A percentile compares a stretch with the other conserved stretches of the same genome.
These are phyloP conservation scores for Phaeotremella skinneri DNA, from an alignment of 768 basidiomycete genomes.

Conservation along the genomic window DNA sequence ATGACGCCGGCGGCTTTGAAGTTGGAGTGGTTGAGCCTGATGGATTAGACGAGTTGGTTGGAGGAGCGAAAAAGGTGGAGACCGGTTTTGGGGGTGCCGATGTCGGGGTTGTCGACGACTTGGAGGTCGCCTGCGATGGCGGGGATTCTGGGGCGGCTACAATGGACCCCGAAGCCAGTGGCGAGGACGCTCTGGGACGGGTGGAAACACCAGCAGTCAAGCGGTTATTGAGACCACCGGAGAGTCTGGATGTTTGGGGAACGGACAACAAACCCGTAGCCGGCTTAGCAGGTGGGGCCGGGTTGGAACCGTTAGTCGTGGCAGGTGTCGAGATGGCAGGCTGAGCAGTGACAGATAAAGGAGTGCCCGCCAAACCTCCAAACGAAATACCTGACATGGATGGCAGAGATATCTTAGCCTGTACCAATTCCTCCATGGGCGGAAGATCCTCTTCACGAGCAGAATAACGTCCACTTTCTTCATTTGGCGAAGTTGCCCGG, in stretches of 20 bases:
- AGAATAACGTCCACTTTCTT: constrained; percentile 34
- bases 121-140: constrained; percentile 4
- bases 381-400: constrained; percentile 40
- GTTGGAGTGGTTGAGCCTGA: constrained; percentile 10
- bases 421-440: constrained; percentile 41
- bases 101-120: not conserved
- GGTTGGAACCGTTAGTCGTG: not conserved
- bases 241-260: constrained; percentile 4
- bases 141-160: constrained; percentile 40
- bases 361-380: constrained; percentile 13
- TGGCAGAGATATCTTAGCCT: constrained; percentile 37
- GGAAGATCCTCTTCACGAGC: constrained; percentile 48
- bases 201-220: constrained; percentile 12
- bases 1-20: constrained; percentile 7
- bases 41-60: not conserved
- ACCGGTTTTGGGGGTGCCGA: constrained; percentile 6
- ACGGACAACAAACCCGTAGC: constrained; percentile 4
- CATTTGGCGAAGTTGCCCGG: constrained; percentile 28
- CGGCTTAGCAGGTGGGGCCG: constrained; percentile 7
- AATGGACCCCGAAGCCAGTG: constrained; percentile 41
- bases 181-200: constrained; percentile 42
- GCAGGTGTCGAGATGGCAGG: not conserved
- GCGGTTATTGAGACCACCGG: constrained; percentile 16
- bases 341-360: not conserved
- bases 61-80: constrained; percentile 18